Percentiles rank a stretch among this genome's conserved stretches.
Conservation (phyloP, 257 asterid species). For the Fraxinus pennsylvanica region DNA sequence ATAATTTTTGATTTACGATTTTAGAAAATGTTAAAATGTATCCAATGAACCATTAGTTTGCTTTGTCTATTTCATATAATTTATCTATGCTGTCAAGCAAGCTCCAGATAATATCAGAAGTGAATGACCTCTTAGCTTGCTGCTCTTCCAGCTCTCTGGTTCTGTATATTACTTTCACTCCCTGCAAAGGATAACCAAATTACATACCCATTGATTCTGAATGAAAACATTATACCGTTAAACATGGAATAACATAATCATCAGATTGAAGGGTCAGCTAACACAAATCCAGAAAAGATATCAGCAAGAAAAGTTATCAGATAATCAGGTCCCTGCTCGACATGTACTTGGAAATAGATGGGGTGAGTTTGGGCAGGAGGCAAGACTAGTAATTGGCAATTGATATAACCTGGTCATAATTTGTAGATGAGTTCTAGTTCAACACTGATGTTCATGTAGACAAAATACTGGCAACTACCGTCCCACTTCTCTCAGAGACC, state of each 20-base stretch:
- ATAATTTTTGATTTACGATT: conserved; percentile 1
- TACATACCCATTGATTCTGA: conserved; percentile 19
- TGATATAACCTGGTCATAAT: neutral
- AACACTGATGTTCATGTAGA: neutral
- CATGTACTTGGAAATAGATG: neutral
- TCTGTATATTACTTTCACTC: conserved; percentile 88
- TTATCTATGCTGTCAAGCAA: conserved; percentile 13
- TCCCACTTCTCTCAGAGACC: conserved; percentile 6
- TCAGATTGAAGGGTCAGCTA: conserved; percentile 1
- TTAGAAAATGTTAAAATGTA: neutral
- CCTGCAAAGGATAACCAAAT: conserved; percentile 48
- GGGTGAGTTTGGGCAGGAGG: neutral
- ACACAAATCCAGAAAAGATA: neutral
- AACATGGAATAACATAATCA: neutral
- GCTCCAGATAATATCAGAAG: conserved; percentile 22
- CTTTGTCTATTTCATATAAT: conserved; percentile 1
- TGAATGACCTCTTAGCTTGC: conserved; percentile 78
- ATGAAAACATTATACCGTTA: conserved; percentile 2
- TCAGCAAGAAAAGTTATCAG: conserved; percentile 1
- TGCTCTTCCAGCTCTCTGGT: conserved; percentile 93
- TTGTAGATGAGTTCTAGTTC: neutral
- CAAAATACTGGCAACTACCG: neutral
- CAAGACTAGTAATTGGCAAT: neutral
- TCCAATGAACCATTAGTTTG: neutral
- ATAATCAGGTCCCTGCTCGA: neutral